These are phyloP conservation scores for Xylaria sp. DNA, from an alignment of 2,329 filamentous ascomycete genomes.

Conservation along the genomic window DNA sequence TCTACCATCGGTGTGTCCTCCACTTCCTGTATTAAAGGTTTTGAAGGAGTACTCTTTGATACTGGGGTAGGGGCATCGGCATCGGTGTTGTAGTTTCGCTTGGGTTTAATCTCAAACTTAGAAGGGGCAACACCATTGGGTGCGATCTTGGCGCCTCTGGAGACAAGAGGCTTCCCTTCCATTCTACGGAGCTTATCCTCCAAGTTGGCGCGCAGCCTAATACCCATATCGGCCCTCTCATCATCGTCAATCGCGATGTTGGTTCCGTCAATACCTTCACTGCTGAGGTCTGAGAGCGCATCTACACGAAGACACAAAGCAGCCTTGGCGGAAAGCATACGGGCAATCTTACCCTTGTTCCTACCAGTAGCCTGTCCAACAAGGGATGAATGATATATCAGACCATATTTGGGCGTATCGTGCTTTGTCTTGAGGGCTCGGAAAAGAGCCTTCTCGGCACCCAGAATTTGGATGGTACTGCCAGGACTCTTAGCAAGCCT, in stretches of 20 bases:
- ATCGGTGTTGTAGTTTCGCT: slow-evolving; percentile 92
- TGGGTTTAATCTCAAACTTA: slow-evolving; percentile 93
- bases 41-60: slow-evolving; percentile 50
- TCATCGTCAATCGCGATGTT: slow-evolving; percentile 80
- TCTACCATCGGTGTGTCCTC: slow-evolving; percentile 56
- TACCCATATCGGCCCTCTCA: slow-evolving; percentile 84
- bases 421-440: slow-evolving; percentile 98
- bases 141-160: slow-evolving; percentile 78
- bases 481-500: slow-evolving; percentile 94
- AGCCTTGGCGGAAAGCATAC: slow-evolving; percentile 93
- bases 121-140: slow-evolving; percentile 75
- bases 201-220: slow-evolving; percentile 75
- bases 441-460: slow-evolving; percentile 98
- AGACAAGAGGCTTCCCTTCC: slow-evolving; percentile 88
- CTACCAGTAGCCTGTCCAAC: slow-evolving; percentile 97
- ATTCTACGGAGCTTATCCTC: slow-evolving; percentile 80
- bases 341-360: slow-evolving; percentile 99
- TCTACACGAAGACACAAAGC: slow-evolving; percentile 94
- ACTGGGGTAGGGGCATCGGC: slow-evolving; percentile 79
- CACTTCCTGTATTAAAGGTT: slow-evolving; percentile 53
- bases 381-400: slow-evolving; percentile 90
- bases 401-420: slow-evolving; percentile 97
- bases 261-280: slow-evolving; percentile 65
- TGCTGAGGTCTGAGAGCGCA: slow-evolving; percentile 81
- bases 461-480: slow-evolving; percentile 96